A percentile compares a stretch with the other conserved stretches of the same genome.
Conservation (phyloP, 805 yeast species). For the Suhomyces prunicola region DNA sequence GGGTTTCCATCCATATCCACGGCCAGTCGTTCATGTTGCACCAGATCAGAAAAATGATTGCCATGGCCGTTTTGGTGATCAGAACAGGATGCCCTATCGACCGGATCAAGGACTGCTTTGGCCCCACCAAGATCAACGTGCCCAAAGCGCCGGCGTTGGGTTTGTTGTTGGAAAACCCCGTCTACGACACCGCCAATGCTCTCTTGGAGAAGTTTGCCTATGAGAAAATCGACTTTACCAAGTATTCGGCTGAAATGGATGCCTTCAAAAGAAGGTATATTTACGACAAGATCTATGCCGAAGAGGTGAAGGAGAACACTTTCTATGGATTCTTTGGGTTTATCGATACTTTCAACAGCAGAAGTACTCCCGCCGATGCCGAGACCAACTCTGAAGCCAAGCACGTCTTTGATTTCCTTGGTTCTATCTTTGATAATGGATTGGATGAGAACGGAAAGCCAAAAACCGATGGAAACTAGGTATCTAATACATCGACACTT, state of each 20-base stretch:
- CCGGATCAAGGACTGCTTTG: slow-evolving; percentile 76
- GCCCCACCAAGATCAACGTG: slow-evolving; percentile 70
- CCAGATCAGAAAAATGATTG: slow-evolving; percentile 97
- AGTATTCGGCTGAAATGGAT: slow-evolving; percentile 68
- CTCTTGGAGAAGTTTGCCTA: slow-evolving; percentile 74
- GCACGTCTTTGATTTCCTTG: slow-evolving; percentile 57
- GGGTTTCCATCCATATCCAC: slow-evolving; percentile 94
- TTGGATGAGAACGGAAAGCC: slow-evolving; percentile 15
- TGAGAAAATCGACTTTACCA: slow-evolving; percentile 65
- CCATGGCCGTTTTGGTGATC: slow-evolving; percentile 84
- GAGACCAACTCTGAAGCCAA: slow-evolving; percentile 44
- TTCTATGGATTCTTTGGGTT: slow-evolving; percentile 89
- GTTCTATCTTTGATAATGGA: slow-evolving; percentile 42
- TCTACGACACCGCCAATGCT: slow-evolving; percentile 79
- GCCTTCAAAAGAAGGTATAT: slow-evolving; percentile 83
- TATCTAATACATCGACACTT: too few relatives aligned
- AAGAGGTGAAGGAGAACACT: slow-evolving; percentile 83
- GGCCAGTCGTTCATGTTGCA: slow-evolving; percentile 98
- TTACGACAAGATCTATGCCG: slow-evolving; percentile 88
- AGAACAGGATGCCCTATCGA: slow-evolving; percentile 81
- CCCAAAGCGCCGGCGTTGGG: slow-evolving; percentile 99
- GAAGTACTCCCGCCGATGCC: slow-evolving; percentile 31
- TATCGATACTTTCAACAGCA: slow-evolving; percentile 65
- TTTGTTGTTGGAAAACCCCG: slow-evolving; percentile 83
- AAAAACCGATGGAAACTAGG: neutral